A percentile compares a stretch with the other conserved stretches of the same genome.
These are phyloP conservation scores for Fusarium paranaense DNA, from an alignment of 2,329 filamentous ascomycete genomes.

Conservation along the genomic window DNA sequence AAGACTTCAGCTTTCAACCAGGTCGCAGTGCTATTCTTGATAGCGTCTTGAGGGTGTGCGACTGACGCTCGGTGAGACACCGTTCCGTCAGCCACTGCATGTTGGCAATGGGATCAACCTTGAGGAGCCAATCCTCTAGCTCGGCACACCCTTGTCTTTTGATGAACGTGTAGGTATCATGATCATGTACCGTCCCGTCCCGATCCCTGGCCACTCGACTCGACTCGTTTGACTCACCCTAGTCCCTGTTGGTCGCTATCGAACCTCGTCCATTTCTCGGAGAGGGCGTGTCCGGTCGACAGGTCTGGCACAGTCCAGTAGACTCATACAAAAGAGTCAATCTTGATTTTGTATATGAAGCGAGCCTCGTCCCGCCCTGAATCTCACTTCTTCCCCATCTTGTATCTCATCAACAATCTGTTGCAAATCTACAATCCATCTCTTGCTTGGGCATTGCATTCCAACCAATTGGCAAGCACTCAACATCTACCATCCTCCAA, in stretches of 20 bases:
- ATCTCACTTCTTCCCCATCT: neutral
- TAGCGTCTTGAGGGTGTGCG: neutral
- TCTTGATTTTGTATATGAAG: conserved; percentile 35
- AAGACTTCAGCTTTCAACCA: neutral
- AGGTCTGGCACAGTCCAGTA: neutral
- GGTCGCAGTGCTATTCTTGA: neutral
- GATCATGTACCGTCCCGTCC: conserved; percentile 37
- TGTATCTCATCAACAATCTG: conserved; percentile 8
- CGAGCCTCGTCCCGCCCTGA: conserved; percentile 9
- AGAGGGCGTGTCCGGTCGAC: conserved; percentile 25
- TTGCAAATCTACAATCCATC: conserved; percentile 16
- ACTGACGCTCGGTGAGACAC: conserved; percentile 21
- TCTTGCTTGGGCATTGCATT: neutral
- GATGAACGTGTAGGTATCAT: conserved; percentile 1
- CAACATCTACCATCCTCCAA: conserved; percentile 1
- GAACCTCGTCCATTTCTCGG: conserved; percentile 6
- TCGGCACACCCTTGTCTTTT: neutral
- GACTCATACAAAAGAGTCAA: conserved; percentile 18
- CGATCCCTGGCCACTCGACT: conserved; percentile 29
- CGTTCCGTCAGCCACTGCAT: conserved; percentile 8
- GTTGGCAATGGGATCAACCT: neutral
- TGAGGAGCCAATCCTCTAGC: neutral
- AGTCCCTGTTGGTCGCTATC: conserved; percentile 21
- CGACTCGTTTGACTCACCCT: conserved; percentile 5
- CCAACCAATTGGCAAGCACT: conserved; percentile 10